Conservation (phyloP, 192 early-diverging fungal genomes). For the Entomortierella chlamydospora region DNA sequence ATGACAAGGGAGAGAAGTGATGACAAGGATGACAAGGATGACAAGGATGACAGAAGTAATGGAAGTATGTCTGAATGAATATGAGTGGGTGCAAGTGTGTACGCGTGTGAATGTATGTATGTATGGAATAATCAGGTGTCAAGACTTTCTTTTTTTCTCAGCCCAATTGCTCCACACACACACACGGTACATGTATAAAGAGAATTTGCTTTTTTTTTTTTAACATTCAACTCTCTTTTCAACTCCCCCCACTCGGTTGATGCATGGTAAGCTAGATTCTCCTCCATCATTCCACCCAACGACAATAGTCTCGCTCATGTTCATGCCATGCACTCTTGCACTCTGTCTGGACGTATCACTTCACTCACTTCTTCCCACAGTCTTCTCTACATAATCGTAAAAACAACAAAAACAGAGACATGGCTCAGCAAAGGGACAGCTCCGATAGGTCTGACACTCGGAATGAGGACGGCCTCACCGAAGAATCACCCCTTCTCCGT, state of each 20-base stretch:
- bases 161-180: neutral
- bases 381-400: conserved; percentile 32
- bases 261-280: conserved; percentile 14
- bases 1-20: neutral
- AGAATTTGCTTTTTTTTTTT: too few relatives aligned
- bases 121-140: too few relatives aligned
- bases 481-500: conserved; percentile 34
- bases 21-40: neutral
- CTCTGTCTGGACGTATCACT: neutral
- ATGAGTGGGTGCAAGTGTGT: too few relatives aligned
- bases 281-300: neutral
- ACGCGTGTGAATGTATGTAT: too few relatives aligned
- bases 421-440: conserved; percentile 11
- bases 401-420: conserved; percentile 22
- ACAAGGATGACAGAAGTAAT: neutral
- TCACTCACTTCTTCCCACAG: neutral
- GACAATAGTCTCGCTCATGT: neutral
- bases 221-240: too few relatives aligned
- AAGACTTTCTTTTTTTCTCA: neutral
- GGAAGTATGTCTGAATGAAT: neutral
- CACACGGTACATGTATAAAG: too few relatives aligned
- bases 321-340: neutral
- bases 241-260: neutral
- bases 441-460: neutral
- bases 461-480: conserved; percentile 1